Evolutionary conservation across 23 red algal species (phyloP).

Genomic region (Gracilaria caudata): DNA sequence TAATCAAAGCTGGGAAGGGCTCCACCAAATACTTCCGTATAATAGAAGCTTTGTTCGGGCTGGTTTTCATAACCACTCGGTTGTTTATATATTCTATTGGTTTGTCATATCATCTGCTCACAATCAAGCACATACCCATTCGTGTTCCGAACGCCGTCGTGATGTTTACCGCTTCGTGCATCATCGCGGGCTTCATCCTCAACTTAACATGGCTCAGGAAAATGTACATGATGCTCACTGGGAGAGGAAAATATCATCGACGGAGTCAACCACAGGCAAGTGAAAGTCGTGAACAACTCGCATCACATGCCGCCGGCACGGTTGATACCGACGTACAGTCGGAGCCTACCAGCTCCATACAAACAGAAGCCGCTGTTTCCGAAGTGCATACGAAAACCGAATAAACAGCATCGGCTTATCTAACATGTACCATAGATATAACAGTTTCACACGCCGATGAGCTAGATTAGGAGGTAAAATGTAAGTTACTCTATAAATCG

Average conservation of each 20-base stretch:
- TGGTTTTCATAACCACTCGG: constrained; percentile 71
- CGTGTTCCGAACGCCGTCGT: constrained; percentile 24
- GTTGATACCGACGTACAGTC: neutral
- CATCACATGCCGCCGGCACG: neutral
- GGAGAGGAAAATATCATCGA: neutral
- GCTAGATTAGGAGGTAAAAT: neutral
- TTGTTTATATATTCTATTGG: constrained; percentile 68
- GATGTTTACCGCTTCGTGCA: constrained; percentile 1
- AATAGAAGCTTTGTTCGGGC: constrained; percentile 50
- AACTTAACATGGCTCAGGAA: constrained; percentile 72
- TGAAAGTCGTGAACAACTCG: neutral
- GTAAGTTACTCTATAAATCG: too few species aligned
- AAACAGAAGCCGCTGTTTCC: neutral
- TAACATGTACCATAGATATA: constrained; percentile 25
- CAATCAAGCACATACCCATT: constrained; percentile 17
- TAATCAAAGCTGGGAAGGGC: constrained; percentile 65
- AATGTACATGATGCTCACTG: constrained; percentile 35
- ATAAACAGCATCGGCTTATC: neutral
- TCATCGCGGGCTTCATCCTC: constrained; percentile 66
- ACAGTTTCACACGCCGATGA: neutral
- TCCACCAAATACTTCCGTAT: constrained; percentile 23
- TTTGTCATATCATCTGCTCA: constrained; percentile 34
- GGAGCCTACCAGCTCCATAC: neutral
- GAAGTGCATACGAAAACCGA: neutral
- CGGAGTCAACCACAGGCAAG: neutral